Percentiles rank a stretch among this genome's conserved stretches.
Evolutionary conservation across 2,329 filamentous ascomycete genomes (phyloP).

Genomic region (Xylariaceae sp.): DNA sequence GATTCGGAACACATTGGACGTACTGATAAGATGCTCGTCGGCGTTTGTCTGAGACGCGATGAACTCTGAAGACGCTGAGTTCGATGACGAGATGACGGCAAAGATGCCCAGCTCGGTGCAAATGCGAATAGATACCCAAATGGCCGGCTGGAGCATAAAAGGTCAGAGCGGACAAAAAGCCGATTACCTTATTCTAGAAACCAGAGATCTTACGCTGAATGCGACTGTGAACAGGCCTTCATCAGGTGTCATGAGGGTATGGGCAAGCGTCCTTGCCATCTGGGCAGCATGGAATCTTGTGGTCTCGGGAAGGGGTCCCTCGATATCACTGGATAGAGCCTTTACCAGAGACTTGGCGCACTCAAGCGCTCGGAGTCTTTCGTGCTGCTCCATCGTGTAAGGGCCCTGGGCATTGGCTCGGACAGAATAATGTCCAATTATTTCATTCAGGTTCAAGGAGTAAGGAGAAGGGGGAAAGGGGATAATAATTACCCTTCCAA

Average conservation of each 20-base stretch:
- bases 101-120: conserved; percentile 5
- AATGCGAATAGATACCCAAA: conserved; percentile 3
- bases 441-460: too few relatives aligned
- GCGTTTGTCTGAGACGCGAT: conserved; percentile 1
- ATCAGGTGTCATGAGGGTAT: background rate
- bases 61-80: conserved; percentile 1
- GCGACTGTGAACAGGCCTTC: background rate
- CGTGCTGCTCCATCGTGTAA: background rate
- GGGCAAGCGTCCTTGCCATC: background rate
- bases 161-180: background rate
- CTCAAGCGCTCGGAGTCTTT: background rate
- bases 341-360: background rate
- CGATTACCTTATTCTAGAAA: background rate
- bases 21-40: conserved; percentile 8
- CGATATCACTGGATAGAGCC: background rate
- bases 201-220: background rate
- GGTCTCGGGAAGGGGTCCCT: background rate
- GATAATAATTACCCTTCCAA: too few relatives aligned
- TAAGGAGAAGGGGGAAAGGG: too few relatives aligned
- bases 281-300: background rate
- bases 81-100: conserved; percentile 2
- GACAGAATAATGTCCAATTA: too few relatives aligned
- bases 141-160: background rate
- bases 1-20: conserved; percentile 1
- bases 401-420: too few relatives aligned